Percentiles rank a stretch among this genome's conserved stretches.
phyloP scores from a whole-genome alignment of 805 yeast species.

The Saccharomyces jurei region DNA sequence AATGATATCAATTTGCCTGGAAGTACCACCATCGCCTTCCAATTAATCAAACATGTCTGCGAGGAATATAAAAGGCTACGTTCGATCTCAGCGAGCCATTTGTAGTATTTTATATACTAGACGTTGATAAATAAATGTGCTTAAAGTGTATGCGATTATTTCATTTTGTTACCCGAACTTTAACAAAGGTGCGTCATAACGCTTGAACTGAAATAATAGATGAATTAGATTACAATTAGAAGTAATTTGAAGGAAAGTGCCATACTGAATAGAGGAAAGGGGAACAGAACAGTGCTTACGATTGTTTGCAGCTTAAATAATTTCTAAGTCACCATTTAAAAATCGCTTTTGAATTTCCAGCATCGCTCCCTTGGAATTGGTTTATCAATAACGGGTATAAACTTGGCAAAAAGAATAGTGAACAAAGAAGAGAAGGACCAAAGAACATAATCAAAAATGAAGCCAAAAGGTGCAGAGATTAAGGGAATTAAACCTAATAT shows the following conservation, averaged over 20 bases:
- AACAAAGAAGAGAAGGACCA: neutral
- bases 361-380: neutral
- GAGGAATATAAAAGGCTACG: constrained; percentile 5
- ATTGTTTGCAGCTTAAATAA: neutral
- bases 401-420: neutral
- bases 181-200: neutral
- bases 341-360: neutral
- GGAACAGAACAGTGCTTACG: neutral
- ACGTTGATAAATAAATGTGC: neutral
- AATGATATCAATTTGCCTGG: constrained; percentile 25
- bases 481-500: neutral
- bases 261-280: neutral
- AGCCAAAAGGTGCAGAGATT: neutral
- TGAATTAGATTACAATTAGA: neutral
- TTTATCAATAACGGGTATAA: neutral
- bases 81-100: neutral
- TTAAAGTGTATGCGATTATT: neutral
- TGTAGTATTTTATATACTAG: neutral
- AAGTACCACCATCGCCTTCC: constrained; percentile 25
- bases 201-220: neutral
- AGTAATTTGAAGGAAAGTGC: neutral
- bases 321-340: neutral
- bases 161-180: neutral
- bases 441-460: neutral
- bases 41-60: constrained; percentile 15